phyloP scores from a whole-genome alignment of 768 basidiomycete genomes.

The Mycena latifolia region DNA sequence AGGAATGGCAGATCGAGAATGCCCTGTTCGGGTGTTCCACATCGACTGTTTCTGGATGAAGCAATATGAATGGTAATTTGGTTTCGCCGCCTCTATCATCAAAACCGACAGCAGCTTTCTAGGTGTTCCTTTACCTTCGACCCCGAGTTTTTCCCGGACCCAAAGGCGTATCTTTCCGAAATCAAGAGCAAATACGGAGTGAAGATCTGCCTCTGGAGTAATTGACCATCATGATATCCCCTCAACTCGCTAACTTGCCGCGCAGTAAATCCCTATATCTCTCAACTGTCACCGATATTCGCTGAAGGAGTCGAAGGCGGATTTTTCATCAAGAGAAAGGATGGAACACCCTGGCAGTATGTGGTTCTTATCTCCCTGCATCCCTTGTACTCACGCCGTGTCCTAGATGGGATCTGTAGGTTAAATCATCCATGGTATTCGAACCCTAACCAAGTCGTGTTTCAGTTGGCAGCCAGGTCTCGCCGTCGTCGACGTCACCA shows the following conservation, averaged over 20 bases:
- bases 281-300: constrained; percentile 77
- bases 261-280: constrained; percentile 80
- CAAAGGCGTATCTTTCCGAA: constrained; percentile 69
- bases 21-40: constrained; percentile 79
- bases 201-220: constrained; percentile 82
- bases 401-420: constrained; percentile 61
- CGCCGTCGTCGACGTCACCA: constrained; percentile 73
- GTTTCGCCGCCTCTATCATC: not conserved
- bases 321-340: constrained; percentile 76
- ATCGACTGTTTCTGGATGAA: constrained; percentile 86
- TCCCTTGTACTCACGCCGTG: constrained; percentile 6
- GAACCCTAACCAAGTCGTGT: not conserved
- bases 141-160: constrained; percentile 81
- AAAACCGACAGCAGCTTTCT: constrained; percentile 40
- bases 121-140: constrained; percentile 86
- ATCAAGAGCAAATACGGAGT: constrained; percentile 74
- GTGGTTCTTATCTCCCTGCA: constrained; percentile 40
- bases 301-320: constrained; percentile 75
- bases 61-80: constrained; percentile 70
- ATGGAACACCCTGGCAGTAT: constrained; percentile 78
- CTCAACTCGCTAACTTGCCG: not conserved
- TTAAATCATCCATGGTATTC: not conserved
- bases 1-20: constrained; percentile 75
- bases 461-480: constrained; percentile 69
- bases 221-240: constrained; percentile 32